These are phyloP conservation scores for Casuarina glauca DNA, from an alignment of 306 rosid species.

Conservation along the genomic window DNA sequence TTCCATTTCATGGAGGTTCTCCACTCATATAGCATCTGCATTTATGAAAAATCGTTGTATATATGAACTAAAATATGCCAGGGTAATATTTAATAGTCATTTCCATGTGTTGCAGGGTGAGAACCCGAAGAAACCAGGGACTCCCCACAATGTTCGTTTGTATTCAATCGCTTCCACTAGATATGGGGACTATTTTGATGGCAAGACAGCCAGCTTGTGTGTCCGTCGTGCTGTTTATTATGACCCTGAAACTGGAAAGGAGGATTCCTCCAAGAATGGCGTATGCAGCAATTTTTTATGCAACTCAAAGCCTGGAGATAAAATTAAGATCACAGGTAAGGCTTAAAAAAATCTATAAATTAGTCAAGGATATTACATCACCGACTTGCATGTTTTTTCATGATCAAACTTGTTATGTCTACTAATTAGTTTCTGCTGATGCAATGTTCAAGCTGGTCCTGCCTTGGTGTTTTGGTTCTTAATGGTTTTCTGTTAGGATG, in stretches of 20 bases:
- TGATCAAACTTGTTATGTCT: background rate
- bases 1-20: background rate
- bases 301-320: constrained; percentile 90
- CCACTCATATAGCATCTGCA: background rate
- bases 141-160: constrained; percentile 82
- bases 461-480: background rate
- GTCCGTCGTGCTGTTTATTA: constrained; percentile 96
- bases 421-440: background rate
- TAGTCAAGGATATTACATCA: constrained; percentile 7
- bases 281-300: constrained; percentile 90
- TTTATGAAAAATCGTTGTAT: background rate
- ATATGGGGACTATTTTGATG: constrained; percentile 90
- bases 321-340: constrained; percentile 83
- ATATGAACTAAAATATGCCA: background rate
- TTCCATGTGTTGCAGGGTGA: constrained; percentile 67
- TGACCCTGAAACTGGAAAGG: constrained; percentile 90
- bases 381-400: background rate
- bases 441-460: background rate
- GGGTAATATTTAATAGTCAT: constrained; percentile 12
- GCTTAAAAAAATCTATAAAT: background rate
- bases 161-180: constrained; percentile 96
- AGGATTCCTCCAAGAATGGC: constrained; percentile 88
- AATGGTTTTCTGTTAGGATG: background rate
- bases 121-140: constrained; percentile 91
- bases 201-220: constrained; percentile 92